phyloP scores from a whole-genome alignment of 495 filamentous ascomycete species.

The Hypomontagnella submonticulosa region DNA sequence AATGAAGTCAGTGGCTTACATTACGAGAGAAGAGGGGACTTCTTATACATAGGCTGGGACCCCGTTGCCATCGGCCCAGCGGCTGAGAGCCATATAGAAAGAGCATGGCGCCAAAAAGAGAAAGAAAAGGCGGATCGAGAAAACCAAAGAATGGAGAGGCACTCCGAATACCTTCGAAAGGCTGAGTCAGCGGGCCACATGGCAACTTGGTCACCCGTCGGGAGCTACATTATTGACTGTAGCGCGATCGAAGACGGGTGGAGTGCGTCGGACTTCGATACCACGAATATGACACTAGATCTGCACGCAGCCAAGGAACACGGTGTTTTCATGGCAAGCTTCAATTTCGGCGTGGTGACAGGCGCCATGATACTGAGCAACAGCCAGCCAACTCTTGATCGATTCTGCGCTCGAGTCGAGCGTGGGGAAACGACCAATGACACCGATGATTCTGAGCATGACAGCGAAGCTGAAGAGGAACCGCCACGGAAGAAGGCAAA shows the following conservation, averaged over 20 bases:
- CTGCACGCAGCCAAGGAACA: too few relatives aligned
- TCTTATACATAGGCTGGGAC: constrained; percentile 36
- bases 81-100: constrained; percentile 18
- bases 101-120: too few relatives aligned
- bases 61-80: too few relatives aligned
- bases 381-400: constrained; percentile 19
- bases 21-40: not conserved
- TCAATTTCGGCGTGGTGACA: too few relatives aligned
- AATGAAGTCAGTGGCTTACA: constrained; percentile 2
- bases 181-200: not conserved
- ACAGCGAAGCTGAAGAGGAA: constrained; percentile 4
- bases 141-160: not conserved
- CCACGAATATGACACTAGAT: too few relatives aligned
- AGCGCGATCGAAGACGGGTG: too few relatives aligned
- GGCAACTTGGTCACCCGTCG: constrained; percentile 31
- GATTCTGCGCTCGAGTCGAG: constrained; percentile 25
- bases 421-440: constrained; percentile 6
- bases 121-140: too few relatives aligned
- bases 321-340: too few relatives aligned
- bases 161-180: constrained; percentile 25
- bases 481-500: constrained; percentile 40
- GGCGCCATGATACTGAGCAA: not conserved
- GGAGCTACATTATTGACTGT: constrained; percentile 35
- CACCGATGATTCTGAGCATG: constrained; percentile 12
- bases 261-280: too few relatives aligned